phyloP scores from a whole-genome alignment of 768 basidiomycete species.

The Artomyces pyxidatus region DNA sequence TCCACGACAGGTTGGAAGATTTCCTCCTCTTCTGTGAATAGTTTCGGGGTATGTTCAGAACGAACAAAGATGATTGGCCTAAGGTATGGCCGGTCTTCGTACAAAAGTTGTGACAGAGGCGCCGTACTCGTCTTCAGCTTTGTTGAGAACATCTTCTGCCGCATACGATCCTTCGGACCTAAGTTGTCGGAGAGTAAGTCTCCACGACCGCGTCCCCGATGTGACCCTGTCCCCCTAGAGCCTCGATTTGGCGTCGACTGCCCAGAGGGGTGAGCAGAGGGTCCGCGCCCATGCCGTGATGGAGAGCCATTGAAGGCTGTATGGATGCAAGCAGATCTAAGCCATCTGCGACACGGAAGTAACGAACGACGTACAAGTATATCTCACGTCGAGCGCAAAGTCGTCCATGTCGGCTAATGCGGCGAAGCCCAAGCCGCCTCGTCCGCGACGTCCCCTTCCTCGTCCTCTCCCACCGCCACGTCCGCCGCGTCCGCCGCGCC shows the following conservation, averaged over 20 bases:
- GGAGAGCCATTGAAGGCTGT: not conserved
- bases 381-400: constrained; percentile 2
- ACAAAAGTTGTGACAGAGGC: constrained; percentile 47
- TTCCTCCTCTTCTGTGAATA: constrained; percentile 54
- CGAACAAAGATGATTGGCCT: constrained; percentile 66
- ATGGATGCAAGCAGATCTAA: not conserved
- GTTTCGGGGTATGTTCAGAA: constrained; percentile 39
- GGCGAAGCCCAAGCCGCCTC: constrained; percentile 16
- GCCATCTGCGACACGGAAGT: not conserved
- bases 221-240: not conserved
- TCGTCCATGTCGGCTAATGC: constrained; percentile 10
- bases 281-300: not conserved
- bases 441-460: constrained; percentile 19
- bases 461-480: constrained; percentile 23
- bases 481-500: constrained; percentile 18
- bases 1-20: constrained; percentile 47
- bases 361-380: not conserved
- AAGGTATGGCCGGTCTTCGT: constrained; percentile 51
- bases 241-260: not conserved
- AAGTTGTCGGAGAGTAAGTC: not conserved
- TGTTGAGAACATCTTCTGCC: constrained; percentile 17
- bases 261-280: not conserved
- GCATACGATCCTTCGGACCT: constrained; percentile 18
- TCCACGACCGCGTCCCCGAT: constrained; percentile 1
- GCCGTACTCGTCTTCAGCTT: constrained; percentile 34